Percentiles rank a stretch among this genome's conserved stretches.
phyloP scores from a whole-genome alignment of 208 protist species.

The Entamoeba moshkovskii region DNA sequence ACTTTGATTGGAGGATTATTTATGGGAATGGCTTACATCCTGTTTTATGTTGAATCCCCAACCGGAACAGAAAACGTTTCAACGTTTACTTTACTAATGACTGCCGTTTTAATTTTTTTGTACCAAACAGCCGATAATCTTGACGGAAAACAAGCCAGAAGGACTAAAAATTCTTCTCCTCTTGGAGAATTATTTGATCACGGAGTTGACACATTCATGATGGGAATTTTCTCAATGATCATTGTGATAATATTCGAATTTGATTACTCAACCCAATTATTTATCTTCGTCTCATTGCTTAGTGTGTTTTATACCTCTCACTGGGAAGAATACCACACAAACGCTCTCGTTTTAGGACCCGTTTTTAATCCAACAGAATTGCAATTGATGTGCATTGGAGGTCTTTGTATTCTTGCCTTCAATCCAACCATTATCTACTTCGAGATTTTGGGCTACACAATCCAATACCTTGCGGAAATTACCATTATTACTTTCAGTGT shows the following conservation, averaged over 20 bases:
- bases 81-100: background rate
- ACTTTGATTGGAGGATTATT: background rate
- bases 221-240: background rate
- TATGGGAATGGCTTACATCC: background rate
- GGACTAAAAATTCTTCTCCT: background rate
- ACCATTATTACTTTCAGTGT: background rate
- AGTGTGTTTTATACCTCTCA: background rate
- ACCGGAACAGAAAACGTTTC: background rate
- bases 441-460: background rate
- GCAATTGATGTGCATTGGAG: background rate
- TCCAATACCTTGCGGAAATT: background rate
- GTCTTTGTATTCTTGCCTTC: background rate
- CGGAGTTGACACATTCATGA: background rate
- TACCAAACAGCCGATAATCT: conserved; percentile 9
- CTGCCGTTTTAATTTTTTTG: background rate
- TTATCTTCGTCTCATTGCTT: background rate
- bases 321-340: conserved; percentile 1
- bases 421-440: background rate
- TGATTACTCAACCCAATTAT: background rate
- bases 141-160: conserved; percentile 8
- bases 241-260: background rate
- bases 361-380: conserved; percentile 8
- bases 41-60: background rate
- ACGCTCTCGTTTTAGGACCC: background rate
- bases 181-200: conserved; percentile 3